Evolutionary conservation across 73 alveolate genomes (phyloP), one percentile per base, ranked within the genome.

Genomic region (Diophrys appendiculata): DNA sequence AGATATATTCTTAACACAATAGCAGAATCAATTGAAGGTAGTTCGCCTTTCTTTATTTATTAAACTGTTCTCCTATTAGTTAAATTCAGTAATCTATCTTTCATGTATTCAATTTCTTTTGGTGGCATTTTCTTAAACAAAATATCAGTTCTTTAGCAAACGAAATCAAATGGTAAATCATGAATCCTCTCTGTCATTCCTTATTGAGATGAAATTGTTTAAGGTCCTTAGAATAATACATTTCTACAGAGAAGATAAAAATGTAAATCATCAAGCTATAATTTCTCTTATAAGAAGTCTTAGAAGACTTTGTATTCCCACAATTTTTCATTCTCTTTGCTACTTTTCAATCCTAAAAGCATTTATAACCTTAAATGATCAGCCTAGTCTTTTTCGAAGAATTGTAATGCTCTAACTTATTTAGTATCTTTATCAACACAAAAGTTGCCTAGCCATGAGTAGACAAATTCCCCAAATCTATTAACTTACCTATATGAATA

Each of bases 271-370:
- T 93, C 98, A 0, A 72, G 73, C 2, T 91, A 52, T 29, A 83
- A 74, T 33, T 88, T 72, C 72, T 93, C 98, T 28, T 88, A 83
- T 0, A 93, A 52, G 54, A 93, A 91, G 73, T 93, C 98, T 26
- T 72, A 85, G 83, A 93, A 93, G 0, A 93, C 83, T 34, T 76
- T 77, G 0, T 81, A 77, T 81, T 93, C 98, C 96, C 96, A 88
- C 28, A 93, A 56, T 56, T 89, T 85, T 27, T 81, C 78, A 24
- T 78, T 78, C 33, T 84, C 70, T 32, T 77, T 31, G 22, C 69
- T 24, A 0, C 74, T 83, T 54, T 77, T 67, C 26, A 92, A 65
- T 22, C 92, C 98, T 18, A 90, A 75, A 5, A 93, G 67, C 33
- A 93, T 77, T 68, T 91, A 82, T 32, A 76, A 34, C 33, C 95